phyloP scores from a whole-genome alignment of 2,329 filamentous ascomycete species.

The Lachnellula hyalina region DNA sequence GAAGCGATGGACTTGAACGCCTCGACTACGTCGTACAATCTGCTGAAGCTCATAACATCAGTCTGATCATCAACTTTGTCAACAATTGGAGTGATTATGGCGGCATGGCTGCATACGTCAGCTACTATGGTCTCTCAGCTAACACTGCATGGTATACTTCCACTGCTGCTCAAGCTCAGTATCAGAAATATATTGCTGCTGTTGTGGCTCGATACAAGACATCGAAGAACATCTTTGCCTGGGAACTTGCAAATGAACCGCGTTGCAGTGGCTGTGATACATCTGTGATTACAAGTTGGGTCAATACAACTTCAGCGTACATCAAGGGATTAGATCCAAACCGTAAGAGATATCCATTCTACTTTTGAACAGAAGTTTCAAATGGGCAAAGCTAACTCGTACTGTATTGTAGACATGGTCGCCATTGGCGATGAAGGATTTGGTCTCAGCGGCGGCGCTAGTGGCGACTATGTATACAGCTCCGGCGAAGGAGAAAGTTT shows the following conservation, averaged over 20 bases:
- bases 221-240: slow-evolving; percentile 58
- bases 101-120: slow-evolving; percentile 54
- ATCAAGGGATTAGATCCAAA: slow-evolving; percentile 58
- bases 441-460: slow-evolving; percentile 31
- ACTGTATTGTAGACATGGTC: slow-evolving; percentile 44
- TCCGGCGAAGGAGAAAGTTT: slow-evolving; percentile 41
- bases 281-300: slow-evolving; percentile 56
- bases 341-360: slow-evolving; percentile 25
- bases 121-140: slow-evolving; percentile 46
- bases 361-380: no score
- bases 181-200: slow-evolving; percentile 52
- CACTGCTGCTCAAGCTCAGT: slow-evolving; percentile 46
- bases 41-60: slow-evolving; percentile 54
- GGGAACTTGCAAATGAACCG: slow-evolving; percentile 67
- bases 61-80: slow-evolving; percentile 60
- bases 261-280: slow-evolving; percentile 56
- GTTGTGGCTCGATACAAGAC: slow-evolving; percentile 56
- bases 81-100: slow-evolving; percentile 69
- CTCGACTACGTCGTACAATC: slow-evolving; percentile 59
- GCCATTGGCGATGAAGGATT: slow-evolving; percentile 61
- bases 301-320: slow-evolving; percentile 50
- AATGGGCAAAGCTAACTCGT: neutral
- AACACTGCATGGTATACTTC: slow-evolving; percentile 19
- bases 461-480: slow-evolving; percentile 40
- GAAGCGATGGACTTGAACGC: slow-evolving; percentile 55